Percentiles rank a stretch among this genome's conserved stretches.
Conservation (phyloP, 805 yeast genomes). For the Diddensiella santjacobensis region DNA sequence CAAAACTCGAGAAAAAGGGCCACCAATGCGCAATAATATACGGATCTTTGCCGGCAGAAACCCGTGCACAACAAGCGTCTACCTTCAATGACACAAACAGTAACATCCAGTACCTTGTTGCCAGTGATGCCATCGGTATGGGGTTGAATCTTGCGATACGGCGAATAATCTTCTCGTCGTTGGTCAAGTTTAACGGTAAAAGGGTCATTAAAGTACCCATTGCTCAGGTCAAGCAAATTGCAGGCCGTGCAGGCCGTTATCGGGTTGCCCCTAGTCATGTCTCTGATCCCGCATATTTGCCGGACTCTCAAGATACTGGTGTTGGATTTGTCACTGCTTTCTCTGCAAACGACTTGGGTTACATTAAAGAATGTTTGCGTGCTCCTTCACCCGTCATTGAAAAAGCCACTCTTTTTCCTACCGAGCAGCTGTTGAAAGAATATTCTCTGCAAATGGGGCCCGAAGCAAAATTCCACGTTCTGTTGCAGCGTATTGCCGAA, state of each 20-base stretch:
- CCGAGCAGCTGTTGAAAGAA: constrained; percentile 62
- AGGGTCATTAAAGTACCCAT: constrained; percentile 45
- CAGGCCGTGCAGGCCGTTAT: constrained; percentile 93
- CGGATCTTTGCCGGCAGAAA: constrained; percentile 95
- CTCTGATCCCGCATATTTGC: constrained; percentile 6
- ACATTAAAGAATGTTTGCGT: constrained; percentile 46
- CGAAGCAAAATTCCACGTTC: constrained; percentile 42
- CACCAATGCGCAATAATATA: constrained; percentile 82
- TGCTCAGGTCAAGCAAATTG: constrained; percentile 84
- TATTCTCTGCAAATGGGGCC: constrained; percentile 60
- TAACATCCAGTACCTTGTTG: constrained; percentile 75
- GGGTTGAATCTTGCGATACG: constrained; percentile 85
- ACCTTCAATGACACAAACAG: constrained; percentile 68
- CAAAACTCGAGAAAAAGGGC: constrained; percentile 61
- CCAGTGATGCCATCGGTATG: constrained; percentile 98
- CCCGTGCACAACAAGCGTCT: constrained; percentile 77
- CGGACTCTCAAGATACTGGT: constrained; percentile 4
- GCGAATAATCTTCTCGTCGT: constrained; percentile 69
- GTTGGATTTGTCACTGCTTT: constrained; percentile 57
- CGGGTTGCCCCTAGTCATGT: constrained; percentile 35
- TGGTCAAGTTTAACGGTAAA: constrained; percentile 67
- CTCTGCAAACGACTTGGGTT: constrained; percentile 40
- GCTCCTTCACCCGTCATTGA: constrained; percentile 49
- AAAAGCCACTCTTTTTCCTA: constrained; percentile 78
- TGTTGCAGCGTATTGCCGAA: constrained; percentile 44